Base-by-base conservation (phyloP, 331 rosid species). In the Telfairia occidentalis region DNA sequence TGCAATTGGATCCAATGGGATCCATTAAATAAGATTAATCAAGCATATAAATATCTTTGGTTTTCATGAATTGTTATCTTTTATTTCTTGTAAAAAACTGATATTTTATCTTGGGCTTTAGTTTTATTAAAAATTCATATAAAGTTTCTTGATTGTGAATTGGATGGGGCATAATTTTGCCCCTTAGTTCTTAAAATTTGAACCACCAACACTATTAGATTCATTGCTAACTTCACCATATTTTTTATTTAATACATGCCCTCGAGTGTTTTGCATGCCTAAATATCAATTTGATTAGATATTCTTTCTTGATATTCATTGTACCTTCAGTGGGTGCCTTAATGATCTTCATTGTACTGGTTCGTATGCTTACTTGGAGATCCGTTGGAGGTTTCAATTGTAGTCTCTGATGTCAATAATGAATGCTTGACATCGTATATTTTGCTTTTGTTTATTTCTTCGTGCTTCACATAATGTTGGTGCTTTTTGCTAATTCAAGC, bases 341-440 rank as follows among this genome's bases (percentile, higher is more conserved):
- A n/a, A n/a, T 63, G 71, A 63, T 63, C 35, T 64, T 19, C 18
- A 38, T 66, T 12, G 35, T 24, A 40, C 21, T n/a, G n/a, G n/a
- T n/a, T 35, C 1, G 28, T 32, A 63, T 15, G 42, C 71, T 35
- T n/a, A 34, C 34, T 38, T 66, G 28, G 73, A 11, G 53, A 38
- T 66, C 35, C 1, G 73, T 66, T 37, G 73, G 46, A 65, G 50
- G 50, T 11, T 35, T 30, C 16, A 30, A 29, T 42, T 23, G 35
- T 61, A n/a, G 73, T 71, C 69, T 72, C 28, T 70, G 60, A 30
- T 71, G 29, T 50, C 76, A 78, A 21, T 81, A 11, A 32, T 71
- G 29, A 11, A 32, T 71, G 29, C 49, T 55, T 26, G 13, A 5
- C 32, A 42, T 16, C 57, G 38, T 30, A 60, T 28, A 12, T 30